Base-by-base conservation (phyloP, 1,139 yeast species). In the Kodamaea anthophila region DNA sequence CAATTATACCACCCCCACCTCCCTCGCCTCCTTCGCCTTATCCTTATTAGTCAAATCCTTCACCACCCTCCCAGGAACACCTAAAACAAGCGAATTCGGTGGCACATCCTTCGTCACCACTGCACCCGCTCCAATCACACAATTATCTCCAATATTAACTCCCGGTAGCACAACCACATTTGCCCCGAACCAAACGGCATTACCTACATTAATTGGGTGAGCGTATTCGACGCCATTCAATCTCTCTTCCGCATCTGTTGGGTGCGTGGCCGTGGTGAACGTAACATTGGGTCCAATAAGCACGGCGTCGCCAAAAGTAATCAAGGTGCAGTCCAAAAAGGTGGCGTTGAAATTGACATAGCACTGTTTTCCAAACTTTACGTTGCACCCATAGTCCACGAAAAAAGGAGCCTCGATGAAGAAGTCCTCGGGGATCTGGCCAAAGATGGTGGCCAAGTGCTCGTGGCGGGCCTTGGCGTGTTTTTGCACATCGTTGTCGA, bases 161-260 rank as follows among this genome's bases (percentile, higher is more conserved):
- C 86, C 87, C 2, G 83, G 82, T 31, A 79, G 53, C 5, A 80
- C 63, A 1, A 60, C 58, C 13, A 59, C 70, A 28, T 65, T 62
- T 3, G 77, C 65, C 7, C 84, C 83, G 26, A 80, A 57, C 88
- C 88, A 80, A 11, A 75, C 81, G 35, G 72, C 68, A 44, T 75
- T 63, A 0, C 81, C 85, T 15, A 80, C 74, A 2, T 53, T 58
- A 18, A 80, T 67, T 3, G 82, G 78, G 23, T 49, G 47, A 0
- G 80, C 79, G 41, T 57, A 69, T 44, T 77, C 84, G 13, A 63
- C 61, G 2, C 61, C 67, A 0, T 51, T 53, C 14, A 47, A 40
- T 31, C 87, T 56, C 31, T 56, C 52, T 11, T 55, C 43, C 0
- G 78, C 70, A 34, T 75, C 79, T 3, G 66, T 45, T 2, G 82